Conservation (phyloP, 2,329 filamentous ascomycete species). For the Sporothrix euskadiensis region DNA sequence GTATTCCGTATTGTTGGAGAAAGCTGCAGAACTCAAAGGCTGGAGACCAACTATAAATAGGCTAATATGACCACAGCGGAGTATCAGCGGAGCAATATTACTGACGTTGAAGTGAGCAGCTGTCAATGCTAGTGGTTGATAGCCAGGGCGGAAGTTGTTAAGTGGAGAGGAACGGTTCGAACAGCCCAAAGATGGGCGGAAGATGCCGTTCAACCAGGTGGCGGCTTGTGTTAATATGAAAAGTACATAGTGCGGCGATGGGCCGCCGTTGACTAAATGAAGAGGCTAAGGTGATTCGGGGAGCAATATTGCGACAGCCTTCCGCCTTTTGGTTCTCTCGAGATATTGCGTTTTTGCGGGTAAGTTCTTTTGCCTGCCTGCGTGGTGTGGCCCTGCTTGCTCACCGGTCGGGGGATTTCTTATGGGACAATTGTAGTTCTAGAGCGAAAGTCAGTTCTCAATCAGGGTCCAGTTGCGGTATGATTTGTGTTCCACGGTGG, state of each 20-base stretch:
- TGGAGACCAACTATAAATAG: background rate
- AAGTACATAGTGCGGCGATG: background rate
- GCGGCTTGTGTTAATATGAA: background rate
- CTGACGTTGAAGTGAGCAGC: background rate
- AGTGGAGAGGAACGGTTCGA: background rate
- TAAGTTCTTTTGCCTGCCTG: background rate
- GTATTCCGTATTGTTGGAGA: background rate
- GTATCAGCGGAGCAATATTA: background rate
- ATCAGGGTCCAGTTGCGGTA: slow-evolving; percentile 12
- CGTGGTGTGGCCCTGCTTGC: background rate
- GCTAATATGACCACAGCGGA: background rate
- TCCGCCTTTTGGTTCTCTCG: background rate
- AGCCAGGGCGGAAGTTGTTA: background rate
- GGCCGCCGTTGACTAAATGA: too few species aligned
- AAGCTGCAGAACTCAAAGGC: background rate
- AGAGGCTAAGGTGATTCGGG: background rate
- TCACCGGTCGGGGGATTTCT: background rate
- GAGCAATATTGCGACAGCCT: background rate
- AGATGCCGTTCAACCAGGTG: background rate
- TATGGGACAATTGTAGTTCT: background rate
- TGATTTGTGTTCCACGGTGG: background rate
- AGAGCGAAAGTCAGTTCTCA: background rate
- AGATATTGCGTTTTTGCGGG: background rate
- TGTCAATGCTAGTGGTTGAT: background rate
- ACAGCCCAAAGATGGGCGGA: background rate